Percentiles rank a stretch among this genome's conserved stretches.
Conservation (phyloP, 306 rosid genomes). For the Hylodesmum podocarpum region DNA sequence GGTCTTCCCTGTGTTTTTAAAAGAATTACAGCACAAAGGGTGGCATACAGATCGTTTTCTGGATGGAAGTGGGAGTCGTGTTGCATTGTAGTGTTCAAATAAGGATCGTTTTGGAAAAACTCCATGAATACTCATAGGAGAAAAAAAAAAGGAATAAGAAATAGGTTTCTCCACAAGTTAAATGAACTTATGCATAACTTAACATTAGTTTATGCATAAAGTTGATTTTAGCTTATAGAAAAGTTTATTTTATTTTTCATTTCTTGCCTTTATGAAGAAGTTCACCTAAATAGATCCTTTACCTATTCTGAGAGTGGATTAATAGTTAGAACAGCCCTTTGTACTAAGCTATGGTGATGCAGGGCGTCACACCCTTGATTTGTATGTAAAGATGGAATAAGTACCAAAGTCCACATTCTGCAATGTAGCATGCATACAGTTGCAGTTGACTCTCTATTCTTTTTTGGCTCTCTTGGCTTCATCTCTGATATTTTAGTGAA, state of each 20-base stretch:
- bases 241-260: no score
- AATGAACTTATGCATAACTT: no score
- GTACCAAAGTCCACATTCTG: background rate
- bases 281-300: no score
- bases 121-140: no score
- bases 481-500: background rate
- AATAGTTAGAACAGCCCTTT: background rate
- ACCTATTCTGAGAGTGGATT: background rate
- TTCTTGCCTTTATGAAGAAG: no score
- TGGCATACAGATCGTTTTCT: constrained; percentile 91
- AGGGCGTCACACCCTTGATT: background rate
- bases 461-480: background rate
- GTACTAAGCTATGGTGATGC: background rate
- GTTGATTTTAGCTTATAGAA: no score
- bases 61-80: constrained; percentile 70
- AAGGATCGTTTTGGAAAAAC: no score
- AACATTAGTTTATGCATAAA: no score
- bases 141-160: no score
- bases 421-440: background rate
- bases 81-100: constrained; percentile 39
- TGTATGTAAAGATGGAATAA: background rate
- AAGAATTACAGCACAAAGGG: constrained; percentile 68
- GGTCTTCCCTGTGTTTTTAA: constrained; percentile 54
- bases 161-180: no score
- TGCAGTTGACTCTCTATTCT: background rate